These are phyloP conservation scores for Ophidiomyces ophidiicola DNA, from an alignment of 2,329 filamentous ascomycete species.

Conservation along the genomic window DNA sequence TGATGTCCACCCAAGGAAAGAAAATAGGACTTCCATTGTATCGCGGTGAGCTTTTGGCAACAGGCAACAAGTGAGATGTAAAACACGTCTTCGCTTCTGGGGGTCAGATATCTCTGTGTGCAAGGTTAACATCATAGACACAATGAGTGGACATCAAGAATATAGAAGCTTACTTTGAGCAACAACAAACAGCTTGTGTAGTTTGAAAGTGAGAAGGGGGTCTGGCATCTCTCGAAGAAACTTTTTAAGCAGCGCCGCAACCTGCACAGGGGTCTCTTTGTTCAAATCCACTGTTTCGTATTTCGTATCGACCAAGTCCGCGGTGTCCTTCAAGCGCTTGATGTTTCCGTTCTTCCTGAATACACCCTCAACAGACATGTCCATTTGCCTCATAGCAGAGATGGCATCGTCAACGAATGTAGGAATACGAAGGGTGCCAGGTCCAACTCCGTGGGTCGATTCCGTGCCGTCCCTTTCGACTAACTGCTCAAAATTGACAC, in stretches of 20 bases:
- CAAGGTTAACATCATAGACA: neutral
- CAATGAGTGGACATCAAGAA: neutral
- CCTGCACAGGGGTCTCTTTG: constrained; percentile 80
- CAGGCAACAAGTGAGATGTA: constrained; percentile 85
- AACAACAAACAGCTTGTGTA: constrained; percentile 80
- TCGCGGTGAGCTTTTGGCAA: constrained; percentile 87
- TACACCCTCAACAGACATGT: constrained; percentile 94
- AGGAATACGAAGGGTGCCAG: constrained; percentile 78
- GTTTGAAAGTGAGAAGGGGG: constrained; percentile 85
- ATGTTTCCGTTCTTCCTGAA: constrained; percentile 99
- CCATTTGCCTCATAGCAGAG: constrained; percentile 93
- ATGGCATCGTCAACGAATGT: constrained; percentile 92
- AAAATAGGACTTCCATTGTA: constrained; percentile 87
- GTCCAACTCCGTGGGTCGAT: constrained; percentile 92
- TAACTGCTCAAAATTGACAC: constrained; percentile 74
- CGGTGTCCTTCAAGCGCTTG: constrained; percentile 75
- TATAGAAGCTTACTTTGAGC: constrained; percentile 54
- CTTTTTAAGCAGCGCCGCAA: constrained; percentile 86
- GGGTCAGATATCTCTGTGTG: constrained; percentile 59
- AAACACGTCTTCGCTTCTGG: constrained; percentile 66
- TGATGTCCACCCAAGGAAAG: constrained; percentile 92
- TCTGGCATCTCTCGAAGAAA: constrained; percentile 91
- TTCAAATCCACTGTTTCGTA: constrained; percentile 76
- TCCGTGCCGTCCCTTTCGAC: constrained; percentile 91
- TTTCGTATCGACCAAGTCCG: constrained; percentile 74